Conservation (phyloP, 208 protist species). For the Acanthamoeba sp. region DNA sequence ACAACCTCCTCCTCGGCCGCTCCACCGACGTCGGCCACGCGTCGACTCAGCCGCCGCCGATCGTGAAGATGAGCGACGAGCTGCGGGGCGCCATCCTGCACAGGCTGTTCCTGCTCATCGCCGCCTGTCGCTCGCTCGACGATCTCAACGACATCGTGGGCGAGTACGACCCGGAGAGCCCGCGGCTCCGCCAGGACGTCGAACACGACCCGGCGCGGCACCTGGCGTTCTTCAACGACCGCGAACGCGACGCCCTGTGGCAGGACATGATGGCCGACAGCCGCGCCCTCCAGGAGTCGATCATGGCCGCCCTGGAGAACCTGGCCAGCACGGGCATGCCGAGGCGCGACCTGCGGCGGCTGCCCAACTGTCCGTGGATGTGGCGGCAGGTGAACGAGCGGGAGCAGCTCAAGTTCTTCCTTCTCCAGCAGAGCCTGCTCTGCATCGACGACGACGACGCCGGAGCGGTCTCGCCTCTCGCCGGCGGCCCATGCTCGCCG, state of each 20-base stretch:
- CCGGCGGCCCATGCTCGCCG: neutral
- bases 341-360: neutral
- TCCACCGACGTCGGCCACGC: no score
- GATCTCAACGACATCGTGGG: conserved; percentile 40
- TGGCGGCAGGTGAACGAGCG: neutral
- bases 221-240: neutral
- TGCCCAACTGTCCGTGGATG: conserved; percentile 27
- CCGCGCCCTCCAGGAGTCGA: neutral
- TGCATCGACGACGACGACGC: neutral
- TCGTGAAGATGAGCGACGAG: neutral
- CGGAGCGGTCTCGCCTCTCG: neutral
- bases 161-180: conserved; percentile 30
- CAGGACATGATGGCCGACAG: neutral
- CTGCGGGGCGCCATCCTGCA: neutral
- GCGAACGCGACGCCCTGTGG: neutral
- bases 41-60: neutral
- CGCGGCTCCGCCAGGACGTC: neutral
- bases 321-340: neutral
- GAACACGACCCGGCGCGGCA: neutral
- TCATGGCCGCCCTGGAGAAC: conserved; percentile 22
- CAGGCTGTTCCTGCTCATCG: conserved; percentile 17
- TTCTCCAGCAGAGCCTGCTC: conserved; percentile 22
- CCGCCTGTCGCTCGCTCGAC: neutral
- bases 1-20: neutral
- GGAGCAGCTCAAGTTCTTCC: conserved; percentile 40